These are phyloP conservation scores for Fusarium udum DNA, from an alignment of 2,329 filamentous ascomycete genomes.

Conservation along the genomic window DNA sequence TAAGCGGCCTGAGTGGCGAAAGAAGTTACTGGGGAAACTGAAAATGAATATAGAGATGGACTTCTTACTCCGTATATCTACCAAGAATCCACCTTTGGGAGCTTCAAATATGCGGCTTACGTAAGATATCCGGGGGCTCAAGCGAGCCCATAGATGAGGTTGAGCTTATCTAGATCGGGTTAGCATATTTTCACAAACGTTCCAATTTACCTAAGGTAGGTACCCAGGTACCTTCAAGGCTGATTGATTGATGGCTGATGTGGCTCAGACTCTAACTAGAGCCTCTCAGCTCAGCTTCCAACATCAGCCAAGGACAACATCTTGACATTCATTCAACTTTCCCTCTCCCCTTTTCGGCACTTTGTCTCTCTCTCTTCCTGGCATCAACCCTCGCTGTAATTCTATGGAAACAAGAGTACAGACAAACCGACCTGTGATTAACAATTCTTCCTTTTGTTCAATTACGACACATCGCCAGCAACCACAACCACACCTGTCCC, in stretches of 20 bases:
- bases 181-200: background rate
- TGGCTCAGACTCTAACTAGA: conserved; percentile 37
- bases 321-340: conserved; percentile 11
- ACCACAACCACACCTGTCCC: conserved; percentile 15
- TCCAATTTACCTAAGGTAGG: background rate
- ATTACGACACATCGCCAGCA: conserved; percentile 20
- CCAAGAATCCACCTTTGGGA: background rate
- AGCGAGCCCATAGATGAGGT: background rate
- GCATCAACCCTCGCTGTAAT: background rate
- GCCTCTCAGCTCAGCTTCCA: conserved; percentile 19
- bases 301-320: conserved; percentile 26
- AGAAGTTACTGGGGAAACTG: background rate
- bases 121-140: background rate
- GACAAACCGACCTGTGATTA: background rate
- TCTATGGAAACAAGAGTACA: background rate
- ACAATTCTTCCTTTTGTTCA: background rate
- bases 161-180: background rate
- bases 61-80: background rate
- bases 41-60: background rate
- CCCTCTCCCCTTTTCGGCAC: background rate
- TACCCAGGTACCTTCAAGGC: background rate
- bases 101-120: background rate
- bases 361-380: background rate
- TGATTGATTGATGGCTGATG: conserved; percentile 23
- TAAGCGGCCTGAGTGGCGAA: background rate